phyloP scores from a whole-genome alignment of 192 early-diverging fungal species.

The Coemansia sp. region DNA sequence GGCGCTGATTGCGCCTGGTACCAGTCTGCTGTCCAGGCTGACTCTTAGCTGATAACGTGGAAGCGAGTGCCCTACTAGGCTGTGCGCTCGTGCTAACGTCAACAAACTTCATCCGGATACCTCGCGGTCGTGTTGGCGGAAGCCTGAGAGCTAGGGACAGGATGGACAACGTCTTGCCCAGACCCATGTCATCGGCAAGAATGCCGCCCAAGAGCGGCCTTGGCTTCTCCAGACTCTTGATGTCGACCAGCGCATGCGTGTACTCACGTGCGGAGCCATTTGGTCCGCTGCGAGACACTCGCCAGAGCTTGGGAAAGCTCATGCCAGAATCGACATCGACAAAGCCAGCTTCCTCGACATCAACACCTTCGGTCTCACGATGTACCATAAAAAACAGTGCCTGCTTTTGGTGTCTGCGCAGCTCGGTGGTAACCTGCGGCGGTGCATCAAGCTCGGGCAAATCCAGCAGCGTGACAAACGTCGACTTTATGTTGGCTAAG shows the following conservation, averaged over 20 bases:
- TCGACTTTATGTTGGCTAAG: conserved; percentile 43
- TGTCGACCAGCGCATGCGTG: conserved; percentile 27
- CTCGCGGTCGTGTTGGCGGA: conserved; percentile 9
- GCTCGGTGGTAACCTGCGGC: conserved; percentile 45
- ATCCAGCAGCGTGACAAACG: conserved; percentile 48
- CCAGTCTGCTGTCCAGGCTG: not conserved
- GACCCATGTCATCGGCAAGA: conserved; percentile 48
- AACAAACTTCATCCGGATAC: conserved; percentile 35
- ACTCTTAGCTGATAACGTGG: too few species aligned
- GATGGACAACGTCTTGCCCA: conserved; percentile 47
- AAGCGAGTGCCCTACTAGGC: too few species aligned
- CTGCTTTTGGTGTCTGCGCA: conserved; percentile 81
- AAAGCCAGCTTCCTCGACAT: conserved; percentile 23
- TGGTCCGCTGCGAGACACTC: not conserved
- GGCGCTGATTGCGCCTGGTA: not conserved
- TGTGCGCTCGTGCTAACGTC: too few species aligned
- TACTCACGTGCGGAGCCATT: conserved; percentile 4
- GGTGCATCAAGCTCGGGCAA: conserved; percentile 46
- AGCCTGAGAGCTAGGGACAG: conserved; percentile 23
- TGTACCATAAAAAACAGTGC: conserved; percentile 75
- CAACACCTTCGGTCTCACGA: conserved; percentile 66
- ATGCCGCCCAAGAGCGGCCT: conserved; percentile 37
- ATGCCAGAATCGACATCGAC: not conserved
- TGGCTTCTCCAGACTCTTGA: conserved; percentile 25
- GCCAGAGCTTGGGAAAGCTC: conserved; percentile 41